Conservation (phyloP, 148 eudicot genomes). For the Fagopyrum homotropicum region DNA sequence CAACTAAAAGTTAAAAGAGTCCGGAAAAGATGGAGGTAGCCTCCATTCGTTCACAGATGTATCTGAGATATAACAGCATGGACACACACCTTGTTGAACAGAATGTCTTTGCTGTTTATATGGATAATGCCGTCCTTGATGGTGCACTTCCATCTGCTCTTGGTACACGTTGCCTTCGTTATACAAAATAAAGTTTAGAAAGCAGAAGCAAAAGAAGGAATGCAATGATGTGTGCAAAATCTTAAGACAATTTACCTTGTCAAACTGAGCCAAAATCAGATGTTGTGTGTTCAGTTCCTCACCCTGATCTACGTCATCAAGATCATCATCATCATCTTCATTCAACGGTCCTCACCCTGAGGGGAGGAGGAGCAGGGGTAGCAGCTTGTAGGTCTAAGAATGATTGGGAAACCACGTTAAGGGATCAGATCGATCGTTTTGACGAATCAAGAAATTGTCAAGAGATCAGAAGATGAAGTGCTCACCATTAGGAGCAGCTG, state of each 20-base stretch:
- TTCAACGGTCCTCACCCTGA: conserved; percentile 80
- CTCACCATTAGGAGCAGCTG: conserved; percentile 82
- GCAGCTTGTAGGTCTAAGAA: conserved; percentile 61
- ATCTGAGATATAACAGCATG: not conserved
- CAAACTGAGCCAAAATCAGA: conserved; percentile 93
- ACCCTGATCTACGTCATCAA: conserved; percentile 79
- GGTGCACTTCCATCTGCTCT: conserved; percentile 94
- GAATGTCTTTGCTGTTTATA: conserved; percentile 82
- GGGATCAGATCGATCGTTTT: not conserved
- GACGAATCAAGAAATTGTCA: conserved; percentile 16
- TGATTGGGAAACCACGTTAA: conserved; percentile 10
- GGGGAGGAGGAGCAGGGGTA: conserved; percentile 56
- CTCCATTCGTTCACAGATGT: not conserved
- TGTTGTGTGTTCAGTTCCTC: conserved; percentile 93
- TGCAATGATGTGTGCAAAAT: not conserved
- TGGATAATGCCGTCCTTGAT: conserved; percentile 96
- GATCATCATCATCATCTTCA: conserved; percentile 91
- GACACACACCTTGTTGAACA: conserved; percentile 72
- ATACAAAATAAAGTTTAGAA: not conserved
- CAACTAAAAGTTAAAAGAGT: conserved; percentile 6
- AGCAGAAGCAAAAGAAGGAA: not conserved
- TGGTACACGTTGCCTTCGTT: conserved; percentile 70
- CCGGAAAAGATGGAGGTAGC: not conserved
- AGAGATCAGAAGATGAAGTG: conserved; percentile 16
- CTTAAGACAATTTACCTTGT: conserved; percentile 49